Evolutionary conservation across 495 filamentous ascomycete genomes (phyloP).

Genomic region (Podospora comata): DNA sequence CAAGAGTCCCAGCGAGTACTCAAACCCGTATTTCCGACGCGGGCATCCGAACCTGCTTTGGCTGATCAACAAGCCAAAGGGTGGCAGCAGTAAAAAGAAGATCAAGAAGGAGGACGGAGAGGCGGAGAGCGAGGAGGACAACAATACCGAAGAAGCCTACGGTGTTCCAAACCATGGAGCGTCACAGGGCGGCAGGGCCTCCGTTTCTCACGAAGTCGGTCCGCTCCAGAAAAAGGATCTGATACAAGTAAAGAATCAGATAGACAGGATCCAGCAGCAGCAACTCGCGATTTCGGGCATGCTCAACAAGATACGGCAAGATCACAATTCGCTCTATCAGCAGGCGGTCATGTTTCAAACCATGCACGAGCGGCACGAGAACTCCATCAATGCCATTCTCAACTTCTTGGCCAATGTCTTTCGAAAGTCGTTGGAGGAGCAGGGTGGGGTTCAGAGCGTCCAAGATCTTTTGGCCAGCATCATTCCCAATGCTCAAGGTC

Average conservation of each 20-base stretch:
- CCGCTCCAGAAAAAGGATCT: slow-evolving; percentile 75
- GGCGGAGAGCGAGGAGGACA: slow-evolving; percentile 68
- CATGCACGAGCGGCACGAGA: slow-evolving; percentile 92
- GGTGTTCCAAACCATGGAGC: slow-evolving; percentile 11
- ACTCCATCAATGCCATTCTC: slow-evolving; percentile 95
- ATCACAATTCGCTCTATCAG: slow-evolving; percentile 84
- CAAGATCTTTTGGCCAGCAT: slow-evolving; percentile 69
- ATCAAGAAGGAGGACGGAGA: slow-evolving; percentile 66
- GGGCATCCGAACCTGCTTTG: slow-evolving; percentile 91
- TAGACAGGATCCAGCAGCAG: slow-evolving; percentile 76
- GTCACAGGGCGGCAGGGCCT: slow-evolving; percentile 19
- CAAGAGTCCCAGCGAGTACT: slow-evolving; percentile 97
- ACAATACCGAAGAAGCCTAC: slow-evolving; percentile 38
- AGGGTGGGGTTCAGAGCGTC: slow-evolving; percentile 62
- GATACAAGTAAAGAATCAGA: slow-evolving; percentile 68
- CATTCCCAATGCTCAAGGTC: slow-evolving; percentile 52
- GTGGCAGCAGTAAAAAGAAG: slow-evolving; percentile 56
- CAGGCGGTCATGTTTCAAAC: slow-evolving; percentile 88
- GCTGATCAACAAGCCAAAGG: slow-evolving; percentile 96
- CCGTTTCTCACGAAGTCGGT: slow-evolving; percentile 40
- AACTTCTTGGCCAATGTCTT: slow-evolving; percentile 97
- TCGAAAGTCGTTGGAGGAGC: slow-evolving; percentile 62
- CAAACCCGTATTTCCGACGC: slow-evolving; percentile 91
- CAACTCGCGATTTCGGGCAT: slow-evolving; percentile 78
- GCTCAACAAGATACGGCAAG: slow-evolving; percentile 71